These are phyloP conservation scores for Populus euphratica DNA, from an alignment of 345 rosid genomes.

Conservation along the genomic window DNA sequence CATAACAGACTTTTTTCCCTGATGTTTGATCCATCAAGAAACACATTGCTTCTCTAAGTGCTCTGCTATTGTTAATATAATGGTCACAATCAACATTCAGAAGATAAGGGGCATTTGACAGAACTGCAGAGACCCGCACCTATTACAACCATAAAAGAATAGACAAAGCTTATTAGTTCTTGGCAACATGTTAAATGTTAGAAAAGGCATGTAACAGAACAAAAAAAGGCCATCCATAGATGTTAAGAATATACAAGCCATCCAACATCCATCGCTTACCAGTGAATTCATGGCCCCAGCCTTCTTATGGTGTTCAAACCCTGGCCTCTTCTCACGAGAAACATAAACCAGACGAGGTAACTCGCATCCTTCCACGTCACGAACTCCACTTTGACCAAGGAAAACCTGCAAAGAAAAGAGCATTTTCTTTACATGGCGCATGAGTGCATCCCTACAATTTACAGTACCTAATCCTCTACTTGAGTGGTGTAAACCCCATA, in stretches of 20 bases:
- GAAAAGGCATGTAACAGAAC: conserved; percentile 2
- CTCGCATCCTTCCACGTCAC: conserved; percentile 75
- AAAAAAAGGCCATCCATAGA: neutral
- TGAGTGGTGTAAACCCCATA: neutral
- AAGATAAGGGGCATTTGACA: conserved; percentile 91
- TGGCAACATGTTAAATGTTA: neutral
- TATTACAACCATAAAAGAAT: conserved; percentile 17
- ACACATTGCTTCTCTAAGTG: conserved; percentile 98
- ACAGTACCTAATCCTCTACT: neutral
- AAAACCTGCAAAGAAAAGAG: conserved; percentile 56
- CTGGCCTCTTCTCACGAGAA: conserved; percentile 99
- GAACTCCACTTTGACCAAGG: conserved; percentile 77
- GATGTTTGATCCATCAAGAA: conserved; percentile 94
- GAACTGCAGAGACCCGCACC: conserved; percentile 91
- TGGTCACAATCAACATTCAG: conserved; percentile 94
- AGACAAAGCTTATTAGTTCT: conserved; percentile 6
- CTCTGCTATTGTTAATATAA: conserved; percentile 89
- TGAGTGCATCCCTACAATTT: neutral
- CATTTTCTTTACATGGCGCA: neutral
- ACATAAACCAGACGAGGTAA: conserved; percentile 89
- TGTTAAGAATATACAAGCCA: neutral
- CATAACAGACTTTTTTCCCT: conserved; percentile 93
- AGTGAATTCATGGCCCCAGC: conserved; percentile 98
- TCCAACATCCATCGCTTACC: conserved; percentile 34
- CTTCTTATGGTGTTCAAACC: conserved; percentile 97